Evolutionary conservation across 2,329 filamentous ascomycete species (phyloP), one percentile per base, ranked within the genome.

Genomic region (Talaromyces verruculosus): DNA sequence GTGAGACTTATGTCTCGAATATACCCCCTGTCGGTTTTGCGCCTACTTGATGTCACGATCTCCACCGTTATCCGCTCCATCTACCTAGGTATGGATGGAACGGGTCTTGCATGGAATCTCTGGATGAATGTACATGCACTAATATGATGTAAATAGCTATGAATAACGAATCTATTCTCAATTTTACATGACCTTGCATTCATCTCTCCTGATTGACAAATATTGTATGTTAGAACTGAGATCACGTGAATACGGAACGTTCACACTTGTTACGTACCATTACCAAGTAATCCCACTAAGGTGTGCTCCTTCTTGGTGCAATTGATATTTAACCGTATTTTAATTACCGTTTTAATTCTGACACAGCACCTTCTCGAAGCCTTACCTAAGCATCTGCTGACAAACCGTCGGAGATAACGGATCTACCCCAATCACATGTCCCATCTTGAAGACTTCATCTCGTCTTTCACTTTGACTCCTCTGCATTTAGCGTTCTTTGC

Each of bases 281-380:
- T 25, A 25, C 25, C 25, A 25, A 25, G 25, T 3, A 25, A 25
- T 25, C 25, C 25, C 2, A 25, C 3, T 25, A 25, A 25, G 2
- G 25, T 25, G 25, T 25, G 4, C 25, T 25, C 25, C 25, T 25
- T 25, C 25, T 3, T 25, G 25, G 25, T 25, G 25, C 3, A 25
- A 25, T 25, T 25, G 25, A 0, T 25, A 25, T 25, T 4, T 25
- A 25, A 3, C 25, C 3, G 25, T 25, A 25, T 25, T 3, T 25
- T 3, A 25, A 25, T 25, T 25, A 25, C 25, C 3, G 25, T 25
- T 25, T 25, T 25, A 25, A 25, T 25, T 25, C 25, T 25, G 58
- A 61, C 25, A 22, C 58, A 19, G 60, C 33, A 62, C 60, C 60
- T 62, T 62, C 60, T 62, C 60, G 60, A 62, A 62, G 58, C 7